Base-by-base conservation (phyloP, 2,329 filamentous ascomycete genomes). In the Epichloe coenophiala region DNA sequence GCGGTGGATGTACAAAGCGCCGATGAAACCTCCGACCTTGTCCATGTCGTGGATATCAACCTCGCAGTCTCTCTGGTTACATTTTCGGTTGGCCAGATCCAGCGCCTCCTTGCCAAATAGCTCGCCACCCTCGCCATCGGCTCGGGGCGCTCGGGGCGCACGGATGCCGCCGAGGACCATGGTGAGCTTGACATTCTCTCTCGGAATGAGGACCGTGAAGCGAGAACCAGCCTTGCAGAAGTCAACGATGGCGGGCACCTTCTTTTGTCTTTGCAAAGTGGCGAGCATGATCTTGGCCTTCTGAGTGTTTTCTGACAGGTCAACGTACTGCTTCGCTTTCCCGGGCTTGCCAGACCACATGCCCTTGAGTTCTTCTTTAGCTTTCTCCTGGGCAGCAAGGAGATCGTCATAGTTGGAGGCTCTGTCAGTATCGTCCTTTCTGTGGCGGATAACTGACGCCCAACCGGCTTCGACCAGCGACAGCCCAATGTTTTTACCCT, bases 11-110 rank as follows among this genome's bases (percentile, higher is more conserved):
- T 89, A 96, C 23, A 98, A 76, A 13, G 88, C 87, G 50, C 93
- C 93, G 58, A 98, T 97, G 73, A 98, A 98, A 38, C 93, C 93
- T 60, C 93, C 93, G 27, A 93, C 84, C 75, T 96, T 97, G 75
- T 98, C 93, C 58, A 88, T 86, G 60, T 90, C 89, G 65, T 95
- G 83, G 17, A 98, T 85, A 60, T 98, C 90, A 52, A 98, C 87
- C 68, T 97, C 91, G 46, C 93, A 90, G 67, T 98, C 93, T 50
- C 93, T 84, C 72, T 98, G 93, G 73, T 89, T 86, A 70, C 86
- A 89, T 52, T 90, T 81, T 61, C 81, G 84, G 68, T 88, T 89
- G 46, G 91, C 90, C 58, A 97, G 83, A 47, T 98, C 91, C 55
- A 95, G 79, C 3, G 91, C 91, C 71, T 98, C 93, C 66, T 94